Conservation (phyloP, 768 basidiomycete species). For the Russula sp. region DNA sequence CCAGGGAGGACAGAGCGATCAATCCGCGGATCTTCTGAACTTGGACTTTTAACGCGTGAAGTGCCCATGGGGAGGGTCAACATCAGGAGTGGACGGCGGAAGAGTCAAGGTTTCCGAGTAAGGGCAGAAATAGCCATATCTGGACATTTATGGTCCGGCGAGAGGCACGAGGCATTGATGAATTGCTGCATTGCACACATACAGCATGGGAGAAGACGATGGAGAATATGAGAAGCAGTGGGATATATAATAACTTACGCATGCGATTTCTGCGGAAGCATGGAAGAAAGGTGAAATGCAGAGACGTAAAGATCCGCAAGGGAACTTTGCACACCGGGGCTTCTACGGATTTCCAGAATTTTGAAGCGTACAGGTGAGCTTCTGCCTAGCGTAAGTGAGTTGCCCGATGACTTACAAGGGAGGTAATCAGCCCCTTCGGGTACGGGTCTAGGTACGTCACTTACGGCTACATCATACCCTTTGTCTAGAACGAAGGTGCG, state of each 20-base stretch:
- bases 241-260: not conserved
- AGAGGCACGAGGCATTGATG: not conserved
- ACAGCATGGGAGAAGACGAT: not conserved
- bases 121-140: not conserved
- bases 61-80: not conserved
- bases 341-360: not conserved
- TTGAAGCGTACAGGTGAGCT: not conserved
- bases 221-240: not conserved
- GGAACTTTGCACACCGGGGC: not conserved
- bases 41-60: not conserved
- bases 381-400: not conserved
- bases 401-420: not conserved
- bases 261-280: not conserved
- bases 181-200: not conserved
- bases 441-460: no score
- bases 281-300: not conserved
- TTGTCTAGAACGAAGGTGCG: no score
- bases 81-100: not conserved
- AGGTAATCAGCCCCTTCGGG: not conserved
- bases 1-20: not conserved
- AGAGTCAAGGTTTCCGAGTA: not conserved
- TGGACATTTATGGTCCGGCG: not conserved
- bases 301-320: not conserved
- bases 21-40: conserved; percentile 1
- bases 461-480: no score